Percentiles rank a stretch among this genome's conserved stretches.
These are phyloP conservation scores for Exophiala calicioides DNA, from an alignment of 2,329 filamentous ascomycete species.

Conservation along the genomic window DNA sequence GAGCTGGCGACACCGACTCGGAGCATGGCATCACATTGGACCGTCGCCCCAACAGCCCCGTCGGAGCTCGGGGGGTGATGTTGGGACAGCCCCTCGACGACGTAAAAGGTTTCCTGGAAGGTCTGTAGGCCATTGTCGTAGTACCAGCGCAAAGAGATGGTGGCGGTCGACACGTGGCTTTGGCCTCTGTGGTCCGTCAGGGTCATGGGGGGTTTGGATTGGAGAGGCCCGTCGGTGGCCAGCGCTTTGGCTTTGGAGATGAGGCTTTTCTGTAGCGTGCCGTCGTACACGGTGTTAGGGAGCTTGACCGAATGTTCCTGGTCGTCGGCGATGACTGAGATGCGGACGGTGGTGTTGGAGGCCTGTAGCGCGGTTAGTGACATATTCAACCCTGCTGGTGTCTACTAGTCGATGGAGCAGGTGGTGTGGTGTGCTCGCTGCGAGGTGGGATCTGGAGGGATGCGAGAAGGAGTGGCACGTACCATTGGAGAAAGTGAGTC, in stretches of 20 bases:
- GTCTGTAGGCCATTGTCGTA: slow-evolving; percentile 25
- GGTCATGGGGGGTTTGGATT: slow-evolving; percentile 4
- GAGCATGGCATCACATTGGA: slow-evolving; percentile 23
- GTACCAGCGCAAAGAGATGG: slow-evolving; percentile 26
- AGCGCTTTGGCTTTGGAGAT: slow-evolving; percentile 22
- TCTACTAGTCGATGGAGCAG: no score
- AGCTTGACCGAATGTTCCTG: slow-evolving; percentile 23
- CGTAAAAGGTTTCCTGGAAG: slow-evolving; percentile 25
- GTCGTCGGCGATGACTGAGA: slow-evolving; percentile 25
- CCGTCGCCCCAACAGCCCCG: background rate
- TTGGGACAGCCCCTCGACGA: slow-evolving; percentile 23
- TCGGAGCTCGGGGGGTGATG: slow-evolving; percentile 1
- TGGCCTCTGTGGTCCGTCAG: slow-evolving; percentile 18
- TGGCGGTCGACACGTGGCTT: slow-evolving; percentile 13
- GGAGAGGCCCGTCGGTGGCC: slow-evolving; percentile 17
- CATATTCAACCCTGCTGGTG: slow-evolving; percentile 4
- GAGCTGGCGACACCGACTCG: slow-evolving; percentile 11
- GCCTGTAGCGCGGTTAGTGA: slow-evolving; percentile 5
- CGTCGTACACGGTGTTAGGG: slow-evolving; percentile 15
- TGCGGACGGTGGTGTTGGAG: slow-evolving; percentile 12
- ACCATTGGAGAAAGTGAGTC: slow-evolving; percentile 18
- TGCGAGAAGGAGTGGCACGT: slow-evolving; percentile 2
- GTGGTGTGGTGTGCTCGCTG: no score
- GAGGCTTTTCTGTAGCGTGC: slow-evolving; percentile 14
- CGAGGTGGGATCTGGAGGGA: background rate